These are phyloP conservation scores for Monosporascus sp. DNA, from an alignment of 2,329 filamentous ascomycete species.

Conservation along the genomic window DNA sequence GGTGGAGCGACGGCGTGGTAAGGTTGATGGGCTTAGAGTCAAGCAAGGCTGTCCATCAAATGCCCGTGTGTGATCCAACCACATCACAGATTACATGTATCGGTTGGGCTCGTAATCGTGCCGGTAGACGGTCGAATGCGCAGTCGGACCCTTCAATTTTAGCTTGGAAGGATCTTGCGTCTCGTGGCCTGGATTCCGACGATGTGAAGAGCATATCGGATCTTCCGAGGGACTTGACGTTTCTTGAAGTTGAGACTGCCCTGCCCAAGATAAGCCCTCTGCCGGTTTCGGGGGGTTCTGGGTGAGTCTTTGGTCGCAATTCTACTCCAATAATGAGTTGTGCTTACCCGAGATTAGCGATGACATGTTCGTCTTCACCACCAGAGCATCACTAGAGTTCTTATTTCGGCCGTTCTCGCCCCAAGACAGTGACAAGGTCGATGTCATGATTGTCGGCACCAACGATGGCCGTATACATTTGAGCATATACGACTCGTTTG, in stretches of 20 bases:
- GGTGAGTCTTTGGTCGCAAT: constrained; percentile 40
- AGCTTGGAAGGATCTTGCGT: constrained; percentile 26
- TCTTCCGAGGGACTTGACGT: constrained; percentile 67
- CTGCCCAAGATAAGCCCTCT: constrained; percentile 72
- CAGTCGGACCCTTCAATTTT: constrained; percentile 11
- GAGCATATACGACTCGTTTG: constrained; percentile 80
- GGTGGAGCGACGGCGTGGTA: constrained; percentile 75
- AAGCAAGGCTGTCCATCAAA: constrained; percentile 73
- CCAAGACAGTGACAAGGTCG: constrained; percentile 67
- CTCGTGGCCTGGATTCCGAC: constrained; percentile 21
- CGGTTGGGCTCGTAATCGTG: constrained; percentile 45
- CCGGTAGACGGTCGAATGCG: constrained; percentile 22
- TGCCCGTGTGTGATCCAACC: constrained; percentile 44
- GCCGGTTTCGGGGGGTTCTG: constrained; percentile 56
- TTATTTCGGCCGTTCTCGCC: constrained; percentile 59
- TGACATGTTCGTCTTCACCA: constrained; percentile 60
- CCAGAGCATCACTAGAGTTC: constrained; percentile 62
- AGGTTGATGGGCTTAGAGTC: constrained; percentile 75
- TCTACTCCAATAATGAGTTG: constrained; percentile 2
- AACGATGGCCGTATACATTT: constrained; percentile 67
- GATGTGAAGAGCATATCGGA: constrained; percentile 36
- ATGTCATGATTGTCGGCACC: constrained; percentile 72
- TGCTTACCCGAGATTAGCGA: constrained; percentile 37
- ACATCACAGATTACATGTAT: constrained; percentile 45
- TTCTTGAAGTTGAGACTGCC: constrained; percentile 70